Evolutionary conservation across 495 filamentous ascomycete species (phyloP), one percentile per base, ranked within the genome.

Genomic region (Tetracladium setigerum): DNA sequence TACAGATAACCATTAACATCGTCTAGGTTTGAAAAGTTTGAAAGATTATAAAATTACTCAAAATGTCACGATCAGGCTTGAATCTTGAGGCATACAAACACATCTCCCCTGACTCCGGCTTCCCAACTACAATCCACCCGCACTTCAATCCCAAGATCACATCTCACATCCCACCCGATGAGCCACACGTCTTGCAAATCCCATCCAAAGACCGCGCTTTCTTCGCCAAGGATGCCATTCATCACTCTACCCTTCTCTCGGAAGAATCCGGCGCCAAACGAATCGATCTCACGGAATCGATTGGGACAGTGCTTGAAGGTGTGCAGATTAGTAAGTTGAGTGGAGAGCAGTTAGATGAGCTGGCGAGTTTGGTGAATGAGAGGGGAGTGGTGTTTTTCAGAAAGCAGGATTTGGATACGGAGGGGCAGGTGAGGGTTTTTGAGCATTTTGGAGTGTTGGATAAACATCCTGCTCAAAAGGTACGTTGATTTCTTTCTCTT

Each of bases 321-420:
- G 66, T 87, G 8, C 74, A 85, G 54, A 74, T 89, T 10, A 73
- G 76, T 10, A 70, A 76, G 46, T 69, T 89, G 37, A 82, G 66
- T 7, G 77, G 84, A 52, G 70, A 70, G 1, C 83, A 86, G 57
- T 83, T 81, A 60, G 78, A 88, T 57, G 85, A 89, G 41, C 69
- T 88, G 2, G 84, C 84, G 2, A 69, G 82, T 8, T 62, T 89
- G 36, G 74, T 87, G 46, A 77, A 84, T 17, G 78, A 75, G 41
- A 72, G 84, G 24, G 83, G 84, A 8, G 83, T 87, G 4, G 83
- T 89, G 3, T 76, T 88, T 55, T 86, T 88, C 67, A 74, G 83
- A 11, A 69, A 73, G 27, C 84, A 88, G 63, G 67, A 77, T 46
- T 76, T 81, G 57, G 69, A 84, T 24, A 76, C 74, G 2, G 67